A percentile compares a stretch with the other conserved stretches of the same genome.
Conservation (phyloP, 2,329 filamentous ascomycete genomes). For the Trichoderma aggressivum region DNA sequence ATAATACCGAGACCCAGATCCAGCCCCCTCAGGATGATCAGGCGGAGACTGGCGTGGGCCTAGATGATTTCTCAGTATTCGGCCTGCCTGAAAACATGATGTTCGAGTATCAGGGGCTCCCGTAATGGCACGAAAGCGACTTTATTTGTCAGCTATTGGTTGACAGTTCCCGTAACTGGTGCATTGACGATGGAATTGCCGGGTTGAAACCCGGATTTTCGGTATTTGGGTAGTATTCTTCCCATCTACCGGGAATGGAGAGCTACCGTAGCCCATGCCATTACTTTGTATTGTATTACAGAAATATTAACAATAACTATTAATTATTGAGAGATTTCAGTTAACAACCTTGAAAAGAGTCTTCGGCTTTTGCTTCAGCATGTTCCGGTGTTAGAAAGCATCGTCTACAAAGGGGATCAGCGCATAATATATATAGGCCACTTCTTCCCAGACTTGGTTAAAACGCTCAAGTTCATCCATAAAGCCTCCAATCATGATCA, state of each 20-base stretch:
- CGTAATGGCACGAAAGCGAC: background rate
- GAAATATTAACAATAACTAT: background rate
- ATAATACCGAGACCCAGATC: background rate
- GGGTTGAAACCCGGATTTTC: background rate
- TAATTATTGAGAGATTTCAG: background rate
- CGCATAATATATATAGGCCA: background rate
- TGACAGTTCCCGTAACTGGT: background rate
- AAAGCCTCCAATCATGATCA: background rate
- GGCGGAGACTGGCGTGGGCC: background rate
- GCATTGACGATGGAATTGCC: background rate
- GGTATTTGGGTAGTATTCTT: background rate
- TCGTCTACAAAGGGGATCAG: background rate
- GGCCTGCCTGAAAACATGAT: background rate
- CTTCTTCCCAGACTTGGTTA: background rate
- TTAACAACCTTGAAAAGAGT: background rate
- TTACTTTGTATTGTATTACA: background rate
- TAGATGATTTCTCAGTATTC: background rate
- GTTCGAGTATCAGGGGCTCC: background rate
- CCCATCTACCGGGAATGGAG: background rate
- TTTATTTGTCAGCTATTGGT: background rate
- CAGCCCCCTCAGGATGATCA: background rate
- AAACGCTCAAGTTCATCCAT: background rate
- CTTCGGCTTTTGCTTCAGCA: background rate
- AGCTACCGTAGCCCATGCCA: accelerated
- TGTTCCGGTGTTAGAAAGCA: background rate